These are phyloP conservation scores for Sporisorium exsertum DNA, from an alignment of 1,284 basidiomycete genomes.

Conservation along the genomic window DNA sequence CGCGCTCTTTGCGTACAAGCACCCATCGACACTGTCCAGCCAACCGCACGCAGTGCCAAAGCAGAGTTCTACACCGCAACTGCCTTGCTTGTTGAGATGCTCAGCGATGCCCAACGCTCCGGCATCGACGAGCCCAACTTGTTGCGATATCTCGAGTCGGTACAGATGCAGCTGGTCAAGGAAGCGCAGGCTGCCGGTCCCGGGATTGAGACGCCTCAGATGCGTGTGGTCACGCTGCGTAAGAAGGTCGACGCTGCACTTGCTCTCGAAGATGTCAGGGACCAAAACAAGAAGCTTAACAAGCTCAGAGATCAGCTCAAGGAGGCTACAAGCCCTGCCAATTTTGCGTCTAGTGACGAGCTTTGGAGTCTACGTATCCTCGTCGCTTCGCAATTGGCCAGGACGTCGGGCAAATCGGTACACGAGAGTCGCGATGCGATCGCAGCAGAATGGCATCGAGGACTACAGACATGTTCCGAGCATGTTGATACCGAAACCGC, in stretches of 20 bases:
- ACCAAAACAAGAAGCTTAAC: slow-evolving; percentile 23
- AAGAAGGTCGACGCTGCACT: slow-evolving; percentile 23
- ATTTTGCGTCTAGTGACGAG: slow-evolving; percentile 35
- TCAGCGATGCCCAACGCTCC: slow-evolving; percentile 38
- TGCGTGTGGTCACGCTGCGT: slow-evolving; percentile 38
- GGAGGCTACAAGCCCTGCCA: slow-evolving; percentile 19
- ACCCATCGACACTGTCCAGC: slow-evolving; percentile 20
- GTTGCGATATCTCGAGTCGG: slow-evolving; percentile 45
- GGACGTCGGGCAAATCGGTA: slow-evolving; percentile 11
- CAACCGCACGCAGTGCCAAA: slow-evolving; percentile 22
- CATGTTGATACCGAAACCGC: slow-evolving; percentile 4
- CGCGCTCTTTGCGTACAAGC: slow-evolving; percentile 41
- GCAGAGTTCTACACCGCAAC: slow-evolving; percentile 41
- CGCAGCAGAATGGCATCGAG: slow-evolving; percentile 39
- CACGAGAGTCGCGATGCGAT: slow-evolving; percentile 22
- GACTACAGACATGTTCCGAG: slow-evolving; percentile 37
- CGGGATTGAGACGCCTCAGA: slow-evolving; percentile 34
- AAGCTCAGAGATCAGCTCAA: slow-evolving; percentile 31
- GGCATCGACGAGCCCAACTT: slow-evolving; percentile 58
- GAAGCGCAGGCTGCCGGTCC: slow-evolving; percentile 42
- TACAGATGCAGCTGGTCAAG: slow-evolving; percentile 33
- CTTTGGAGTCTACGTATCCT: slow-evolving; percentile 48
- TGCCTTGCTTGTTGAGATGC: slow-evolving; percentile 39
- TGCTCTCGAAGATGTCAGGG: slow-evolving; percentile 13
- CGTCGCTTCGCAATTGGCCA: slow-evolving; percentile 21